A percentile compares a stretch with the other conserved stretches of the same genome.
Conservation (phyloP, 2,329 filamentous ascomycete species). For the Pezicula radicicola region DNA sequence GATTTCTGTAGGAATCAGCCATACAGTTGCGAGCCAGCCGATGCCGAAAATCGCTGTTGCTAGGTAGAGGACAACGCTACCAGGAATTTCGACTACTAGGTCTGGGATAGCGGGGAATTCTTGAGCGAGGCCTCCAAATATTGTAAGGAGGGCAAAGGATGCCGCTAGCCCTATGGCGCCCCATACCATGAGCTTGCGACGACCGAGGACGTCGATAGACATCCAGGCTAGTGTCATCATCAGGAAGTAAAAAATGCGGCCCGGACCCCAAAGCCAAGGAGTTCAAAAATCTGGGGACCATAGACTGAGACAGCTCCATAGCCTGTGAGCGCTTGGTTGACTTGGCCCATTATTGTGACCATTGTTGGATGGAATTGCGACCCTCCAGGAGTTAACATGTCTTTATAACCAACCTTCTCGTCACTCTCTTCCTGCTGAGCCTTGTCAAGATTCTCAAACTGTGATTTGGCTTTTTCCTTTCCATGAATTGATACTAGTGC, state of each 20-base stretch:
- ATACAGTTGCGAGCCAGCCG: conserved; percentile 56
- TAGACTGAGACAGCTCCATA: conserved; percentile 61
- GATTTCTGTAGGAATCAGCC: conserved; percentile 58
- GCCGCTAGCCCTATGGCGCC: conserved; percentile 45
- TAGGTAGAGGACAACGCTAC: conserved; percentile 49
- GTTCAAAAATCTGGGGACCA: conserved; percentile 60
- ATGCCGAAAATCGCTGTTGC: conserved; percentile 60
- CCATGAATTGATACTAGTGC: conserved; percentile 47
- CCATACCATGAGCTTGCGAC: conserved; percentile 49
- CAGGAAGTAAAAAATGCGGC: too few relatives aligned
- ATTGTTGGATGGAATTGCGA: conserved; percentile 58
- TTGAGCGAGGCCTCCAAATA: conserved; percentile 47
- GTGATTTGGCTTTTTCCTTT: conserved; percentile 43
- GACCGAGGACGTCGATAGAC: conserved; percentile 52
- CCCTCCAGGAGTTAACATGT: conserved; percentile 54
- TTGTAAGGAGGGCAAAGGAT: conserved; percentile 47
- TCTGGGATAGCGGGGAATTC: conserved; percentile 36
- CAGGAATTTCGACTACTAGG: conserved; percentile 44
- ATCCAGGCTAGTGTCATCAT: conserved; percentile 62
- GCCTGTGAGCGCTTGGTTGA: conserved; percentile 57
- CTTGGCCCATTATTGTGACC: conserved; percentile 59
- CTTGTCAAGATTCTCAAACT: conserved; percentile 46
- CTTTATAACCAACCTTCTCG: conserved; percentile 45
- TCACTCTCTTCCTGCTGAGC: conserved; percentile 47
- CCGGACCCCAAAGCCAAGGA: conserved; percentile 51